Conservation (phyloP, 2,329 filamentous ascomycete species). For the Coleophoma crateriformis region DNA sequence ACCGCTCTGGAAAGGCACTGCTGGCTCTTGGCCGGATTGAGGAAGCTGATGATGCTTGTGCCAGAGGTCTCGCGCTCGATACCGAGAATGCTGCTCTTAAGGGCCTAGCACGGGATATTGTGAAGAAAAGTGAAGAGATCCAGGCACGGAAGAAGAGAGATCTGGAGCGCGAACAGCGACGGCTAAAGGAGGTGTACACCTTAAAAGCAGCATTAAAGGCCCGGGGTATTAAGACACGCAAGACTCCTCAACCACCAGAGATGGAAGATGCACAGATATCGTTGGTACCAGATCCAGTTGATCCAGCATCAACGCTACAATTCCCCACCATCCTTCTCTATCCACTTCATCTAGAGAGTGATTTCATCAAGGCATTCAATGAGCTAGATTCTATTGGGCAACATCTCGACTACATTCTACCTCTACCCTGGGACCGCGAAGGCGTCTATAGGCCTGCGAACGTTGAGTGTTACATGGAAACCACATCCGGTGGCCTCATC, state of each 20-base stretch:
- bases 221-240: slow-evolving; percentile 63
- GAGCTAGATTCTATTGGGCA: slow-evolving; percentile 72
- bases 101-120: slow-evolving; percentile 56
- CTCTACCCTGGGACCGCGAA: slow-evolving; percentile 76
- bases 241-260: slow-evolving; percentile 69
- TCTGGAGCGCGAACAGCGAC: slow-evolving; percentile 46
- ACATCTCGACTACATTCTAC: slow-evolving; percentile 81
- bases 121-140: slow-evolving; percentile 48
- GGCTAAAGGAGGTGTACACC: slow-evolving; percentile 51
- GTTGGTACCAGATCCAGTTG: slow-evolving; percentile 67
- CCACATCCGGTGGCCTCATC: slow-evolving; percentile 68
- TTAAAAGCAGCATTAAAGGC: slow-evolving; percentile 62
- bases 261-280: slow-evolving; percentile 76
- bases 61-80: slow-evolving; percentile 69
- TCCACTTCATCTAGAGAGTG: slow-evolving; percentile 72
- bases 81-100: slow-evolving; percentile 61
- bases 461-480: slow-evolving; percentile 91
- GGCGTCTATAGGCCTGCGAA: slow-evolving; percentile 57
- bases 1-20: slow-evolving; percentile 75
- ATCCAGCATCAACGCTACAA: slow-evolving; percentile 63
- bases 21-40: slow-evolving; percentile 70
- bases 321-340: slow-evolving; percentile 85
- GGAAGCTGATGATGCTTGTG: slow-evolving; percentile 77
- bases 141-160: slow-evolving; percentile 51
- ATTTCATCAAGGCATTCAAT: slow-evolving; percentile 83